phyloP scores from a whole-genome alignment of 345 rosid genomes.

The Camelina neglecta region DNA sequence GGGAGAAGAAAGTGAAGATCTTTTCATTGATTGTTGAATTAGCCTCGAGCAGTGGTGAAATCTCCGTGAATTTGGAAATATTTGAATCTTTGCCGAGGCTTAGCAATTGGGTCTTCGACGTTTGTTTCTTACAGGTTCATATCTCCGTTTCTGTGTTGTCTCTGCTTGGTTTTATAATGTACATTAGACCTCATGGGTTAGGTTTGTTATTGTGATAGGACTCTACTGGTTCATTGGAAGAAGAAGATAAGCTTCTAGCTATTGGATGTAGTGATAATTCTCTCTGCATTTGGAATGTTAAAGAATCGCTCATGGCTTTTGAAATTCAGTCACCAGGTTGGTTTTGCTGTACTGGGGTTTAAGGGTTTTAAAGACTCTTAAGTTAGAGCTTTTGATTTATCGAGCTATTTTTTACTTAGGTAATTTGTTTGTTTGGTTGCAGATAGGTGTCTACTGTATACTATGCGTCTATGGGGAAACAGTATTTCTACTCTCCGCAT shows the following conservation, averaged over 20 bases:
- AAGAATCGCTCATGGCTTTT: slow-evolving; percentile 53
- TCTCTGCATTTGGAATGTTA: slow-evolving; percentile 64
- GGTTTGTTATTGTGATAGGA: slow-evolving; percentile 43
- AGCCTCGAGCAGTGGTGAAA: slow-evolving; percentile 34
- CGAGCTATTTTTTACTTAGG: neutral
- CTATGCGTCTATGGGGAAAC: slow-evolving; percentile 89
- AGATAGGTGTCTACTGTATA: slow-evolving; percentile 89
- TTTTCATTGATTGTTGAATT: slow-evolving; percentile 50
- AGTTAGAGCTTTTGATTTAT: slow-evolving; percentile 6
- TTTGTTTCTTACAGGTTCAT: slow-evolving; percentile 69
- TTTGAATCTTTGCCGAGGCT: slow-evolving; percentile 70
- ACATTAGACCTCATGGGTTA: slow-evolving; percentile 23
- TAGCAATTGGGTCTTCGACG: slow-evolving; percentile 79
- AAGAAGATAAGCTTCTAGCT: slow-evolving; percentile 57
- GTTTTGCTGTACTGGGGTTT: slow-evolving; percentile 15
- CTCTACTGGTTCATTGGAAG: slow-evolving; percentile 36
- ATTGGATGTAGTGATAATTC: slow-evolving; percentile 90
- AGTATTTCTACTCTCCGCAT: slow-evolving; percentile 63
- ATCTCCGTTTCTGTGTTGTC: neutral
- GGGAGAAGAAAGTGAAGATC: slow-evolving; percentile 81
- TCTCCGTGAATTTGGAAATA: slow-evolving; percentile 49
- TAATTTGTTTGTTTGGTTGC: slow-evolving; percentile 35
- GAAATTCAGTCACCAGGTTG: slow-evolving; percentile 80
- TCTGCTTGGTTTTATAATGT: slow-evolving; percentile 9
- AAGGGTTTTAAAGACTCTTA: slow-evolving; percentile 1